These are phyloP conservation scores for Arctostaphylos glauca DNA, from an alignment of 148 eudicot species.

Conservation along the genomic window DNA sequence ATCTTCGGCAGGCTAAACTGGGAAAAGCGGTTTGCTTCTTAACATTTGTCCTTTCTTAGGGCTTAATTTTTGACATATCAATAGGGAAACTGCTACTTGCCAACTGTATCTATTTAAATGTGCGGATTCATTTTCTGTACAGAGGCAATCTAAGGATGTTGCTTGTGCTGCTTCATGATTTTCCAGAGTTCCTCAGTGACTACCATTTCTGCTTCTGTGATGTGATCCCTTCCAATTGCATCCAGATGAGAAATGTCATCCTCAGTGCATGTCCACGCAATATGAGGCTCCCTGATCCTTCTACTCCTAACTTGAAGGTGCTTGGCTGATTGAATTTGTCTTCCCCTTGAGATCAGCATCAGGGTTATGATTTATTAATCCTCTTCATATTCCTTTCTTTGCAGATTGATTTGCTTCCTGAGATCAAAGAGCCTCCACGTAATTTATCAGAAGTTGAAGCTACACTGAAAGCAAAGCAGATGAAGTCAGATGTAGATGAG, in stretches of 20 bases:
- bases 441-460: conserved; percentile 88
- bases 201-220: conserved; percentile 96
- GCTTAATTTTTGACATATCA: neutral
- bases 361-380: conserved; percentile 2
- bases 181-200: conserved; percentile 88
- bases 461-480: conserved; percentile 72
- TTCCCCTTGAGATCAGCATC: neutral
- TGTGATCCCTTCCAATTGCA: conserved; percentile 92
- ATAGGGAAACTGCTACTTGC: neutral
- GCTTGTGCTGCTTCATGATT: conserved; percentile 90
- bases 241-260: conserved; percentile 94
- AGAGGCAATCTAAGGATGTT: conserved; percentile 84
- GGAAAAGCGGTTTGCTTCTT: conserved; percentile 67
- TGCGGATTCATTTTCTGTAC: conserved; percentile 79
- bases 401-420: conserved; percentile 79
- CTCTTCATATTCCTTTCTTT: neutral
- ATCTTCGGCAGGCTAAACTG: conserved; percentile 79
- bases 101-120: neutral
- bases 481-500: conserved; percentile 82
- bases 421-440: conserved; percentile 77
- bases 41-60: neutral
- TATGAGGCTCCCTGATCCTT: conserved; percentile 96
- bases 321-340: neutral
- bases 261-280: conserved; percentile 97
- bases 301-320: conserved; percentile 92